Conservation (phyloP, 345 rosid genomes). For the Rhodamnia rubescens region DNA sequence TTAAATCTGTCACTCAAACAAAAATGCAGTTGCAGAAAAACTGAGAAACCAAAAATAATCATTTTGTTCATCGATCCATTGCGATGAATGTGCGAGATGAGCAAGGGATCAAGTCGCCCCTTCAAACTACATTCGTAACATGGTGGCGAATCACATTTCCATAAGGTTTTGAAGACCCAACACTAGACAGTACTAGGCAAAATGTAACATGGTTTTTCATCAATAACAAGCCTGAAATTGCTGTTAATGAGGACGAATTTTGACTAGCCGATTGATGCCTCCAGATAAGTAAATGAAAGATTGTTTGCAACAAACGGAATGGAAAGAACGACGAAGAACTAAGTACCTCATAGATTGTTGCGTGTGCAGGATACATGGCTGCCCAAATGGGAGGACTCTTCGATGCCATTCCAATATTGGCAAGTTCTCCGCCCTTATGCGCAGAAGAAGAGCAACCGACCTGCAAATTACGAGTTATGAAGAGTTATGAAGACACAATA, state of each 20-base stretch:
- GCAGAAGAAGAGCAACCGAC: constrained; percentile 9
- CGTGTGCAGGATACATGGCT: constrained; percentile 12
- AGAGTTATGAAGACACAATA: background rate
- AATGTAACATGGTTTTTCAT: background rate
- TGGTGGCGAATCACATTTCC: background rate
- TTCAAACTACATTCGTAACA: background rate
- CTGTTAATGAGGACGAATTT: background rate
- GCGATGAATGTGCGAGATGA: background rate
- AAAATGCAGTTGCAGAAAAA: background rate
- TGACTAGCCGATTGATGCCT: background rate
- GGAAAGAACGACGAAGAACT: background rate
- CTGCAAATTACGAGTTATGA: constrained; percentile 5
- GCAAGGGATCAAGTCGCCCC: background rate
- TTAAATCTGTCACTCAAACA: background rate
- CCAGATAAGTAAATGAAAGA: background rate
- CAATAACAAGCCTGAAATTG: background rate
- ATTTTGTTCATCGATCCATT: background rate
- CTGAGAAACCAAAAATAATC: background rate
- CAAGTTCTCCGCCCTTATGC: constrained; percentile 4
- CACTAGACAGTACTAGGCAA: background rate
- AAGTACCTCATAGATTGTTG: constrained; percentile 24
- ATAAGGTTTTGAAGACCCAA: background rate
- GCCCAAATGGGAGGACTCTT: constrained; percentile 14
- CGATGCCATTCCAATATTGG: background rate
- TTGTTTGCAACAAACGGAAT: background rate